Evolutionary conservation across 2,329 filamentous ascomycete species (phyloP).

Genomic region (Botrytis fabae): DNA sequence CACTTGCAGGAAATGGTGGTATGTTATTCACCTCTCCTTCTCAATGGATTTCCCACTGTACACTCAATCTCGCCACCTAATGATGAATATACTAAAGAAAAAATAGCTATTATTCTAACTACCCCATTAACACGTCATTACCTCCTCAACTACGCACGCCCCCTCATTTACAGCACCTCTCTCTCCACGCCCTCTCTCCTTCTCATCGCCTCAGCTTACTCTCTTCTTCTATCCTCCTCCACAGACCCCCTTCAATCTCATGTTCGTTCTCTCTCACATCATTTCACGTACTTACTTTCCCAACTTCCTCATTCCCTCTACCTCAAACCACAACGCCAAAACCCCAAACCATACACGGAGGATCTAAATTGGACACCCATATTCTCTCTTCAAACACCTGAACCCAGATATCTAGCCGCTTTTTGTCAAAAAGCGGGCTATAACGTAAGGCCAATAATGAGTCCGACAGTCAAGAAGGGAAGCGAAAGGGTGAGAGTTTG

Average conservation of each 20-base stretch:
- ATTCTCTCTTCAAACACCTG: conserved; percentile 59
- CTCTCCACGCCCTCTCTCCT: conserved; percentile 46
- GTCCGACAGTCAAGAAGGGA: conserved; percentile 65
- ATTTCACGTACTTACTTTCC: conserved; percentile 42
- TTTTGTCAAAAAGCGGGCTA: conserved; percentile 60
- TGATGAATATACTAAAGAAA: conserved; percentile 32
- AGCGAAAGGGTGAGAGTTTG: conserved; percentile 66
- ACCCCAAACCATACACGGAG: conserved; percentile 42
- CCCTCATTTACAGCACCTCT: conserved; percentile 47
- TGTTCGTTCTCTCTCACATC: neutral
- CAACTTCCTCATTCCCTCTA: conserved; percentile 41
- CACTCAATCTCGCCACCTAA: neutral
- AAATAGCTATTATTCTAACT: conserved; percentile 42
- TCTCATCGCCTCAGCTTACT: conserved; percentile 44
- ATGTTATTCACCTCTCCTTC: conserved; percentile 33
- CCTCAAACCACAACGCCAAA: conserved; percentile 35
- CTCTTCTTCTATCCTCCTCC: conserved; percentile 52
- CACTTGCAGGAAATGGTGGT: conserved; percentile 46
- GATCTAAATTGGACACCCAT: conserved; percentile 55
- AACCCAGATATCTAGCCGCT: conserved; percentile 58
- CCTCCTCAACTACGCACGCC: conserved; percentile 39
- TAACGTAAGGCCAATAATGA: conserved; percentile 64
- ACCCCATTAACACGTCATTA: conserved; percentile 30
- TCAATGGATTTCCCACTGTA: neutral
- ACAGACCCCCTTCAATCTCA: conserved; percentile 42